Conservation (phyloP, 257 asterid species). For the Cinchona pubescens region DNA sequence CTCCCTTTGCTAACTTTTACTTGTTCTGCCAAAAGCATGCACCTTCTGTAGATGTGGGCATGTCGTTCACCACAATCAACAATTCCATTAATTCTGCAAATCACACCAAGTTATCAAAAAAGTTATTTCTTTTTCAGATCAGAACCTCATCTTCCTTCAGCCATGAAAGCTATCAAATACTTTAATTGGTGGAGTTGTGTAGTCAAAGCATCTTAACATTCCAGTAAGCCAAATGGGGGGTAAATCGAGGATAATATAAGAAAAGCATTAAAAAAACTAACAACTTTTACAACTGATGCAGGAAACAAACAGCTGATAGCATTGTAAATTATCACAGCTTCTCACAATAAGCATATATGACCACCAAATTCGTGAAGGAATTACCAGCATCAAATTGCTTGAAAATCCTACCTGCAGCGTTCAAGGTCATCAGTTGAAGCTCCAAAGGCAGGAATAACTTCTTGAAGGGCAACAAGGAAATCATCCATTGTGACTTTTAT, state of each 20-base stretch:
- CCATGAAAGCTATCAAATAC: neutral
- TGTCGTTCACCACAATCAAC: constrained; percentile 80
- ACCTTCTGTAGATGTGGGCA: constrained; percentile 67
- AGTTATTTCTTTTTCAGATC: constrained; percentile 6
- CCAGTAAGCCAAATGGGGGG: neutral
- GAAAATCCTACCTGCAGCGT: constrained; percentile 76
- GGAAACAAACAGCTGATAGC: neutral
- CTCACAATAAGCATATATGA: neutral
- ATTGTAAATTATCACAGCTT: neutral
- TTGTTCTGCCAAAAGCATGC: constrained; percentile 86
- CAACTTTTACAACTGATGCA: neutral
- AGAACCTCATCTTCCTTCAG: neutral
- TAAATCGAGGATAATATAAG: neutral
- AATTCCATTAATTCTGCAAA: constrained; percentile 73
- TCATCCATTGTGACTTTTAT: constrained; percentile 92
- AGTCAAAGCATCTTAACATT: neutral
- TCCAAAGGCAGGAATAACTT: constrained; percentile 95
- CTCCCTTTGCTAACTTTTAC: constrained; percentile 88
- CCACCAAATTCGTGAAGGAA: neutral
- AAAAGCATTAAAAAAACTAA: neutral
- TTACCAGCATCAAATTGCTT: neutral
- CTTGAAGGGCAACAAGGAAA: constrained; percentile 72
- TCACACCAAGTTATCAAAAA: neutral
- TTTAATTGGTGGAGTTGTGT: neutral
- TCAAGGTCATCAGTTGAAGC: constrained; percentile 99